These are phyloP conservation scores for Carex scoparia DNA, from an alignment of 176 grass and related monocot species.

Conservation along the genomic window DNA sequence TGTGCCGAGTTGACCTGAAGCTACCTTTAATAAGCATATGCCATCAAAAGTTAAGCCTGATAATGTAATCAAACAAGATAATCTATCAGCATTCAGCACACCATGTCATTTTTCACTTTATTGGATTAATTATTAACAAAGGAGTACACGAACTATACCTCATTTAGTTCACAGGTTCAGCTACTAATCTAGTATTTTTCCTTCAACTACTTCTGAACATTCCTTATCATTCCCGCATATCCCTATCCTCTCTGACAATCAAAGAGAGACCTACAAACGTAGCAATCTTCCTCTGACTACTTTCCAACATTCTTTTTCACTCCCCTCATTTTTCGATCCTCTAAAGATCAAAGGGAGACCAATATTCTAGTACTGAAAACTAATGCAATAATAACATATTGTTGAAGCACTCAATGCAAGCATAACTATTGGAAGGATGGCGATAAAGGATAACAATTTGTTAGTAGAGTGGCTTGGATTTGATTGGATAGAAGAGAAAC, in stretches of 20 bases:
- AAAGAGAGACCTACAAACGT: background rate
- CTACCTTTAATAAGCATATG: background rate
- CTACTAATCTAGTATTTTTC: background rate
- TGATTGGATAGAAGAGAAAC: slow-evolving; percentile 10
- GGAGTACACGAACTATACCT: slow-evolving; percentile 5
- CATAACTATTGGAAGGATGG: background rate
- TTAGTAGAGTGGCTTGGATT: slow-evolving; percentile 9
- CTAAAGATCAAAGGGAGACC: background rate
- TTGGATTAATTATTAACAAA: background rate
- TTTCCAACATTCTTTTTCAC: background rate
- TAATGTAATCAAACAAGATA: slow-evolving; percentile 1
- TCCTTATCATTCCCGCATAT: background rate
- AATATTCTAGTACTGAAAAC: slow-evolving; percentile 11
- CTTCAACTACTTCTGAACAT: background rate
- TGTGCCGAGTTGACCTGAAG: slow-evolving; percentile 3
- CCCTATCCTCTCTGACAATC: background rate
- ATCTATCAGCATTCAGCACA: background rate
- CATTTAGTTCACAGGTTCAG: slow-evolving; percentile 14
- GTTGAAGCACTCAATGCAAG: background rate
- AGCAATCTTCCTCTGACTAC: background rate
- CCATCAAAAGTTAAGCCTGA: slow-evolving; percentile 10
- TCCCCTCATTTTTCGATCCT: slow-evolving; percentile 1
- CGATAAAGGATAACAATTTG: background rate
- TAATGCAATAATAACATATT: background rate
- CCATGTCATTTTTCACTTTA: background rate